phyloP scores from a whole-genome alignment of 805 yeast genomes.

The Ogataea siamensis region DNA sequence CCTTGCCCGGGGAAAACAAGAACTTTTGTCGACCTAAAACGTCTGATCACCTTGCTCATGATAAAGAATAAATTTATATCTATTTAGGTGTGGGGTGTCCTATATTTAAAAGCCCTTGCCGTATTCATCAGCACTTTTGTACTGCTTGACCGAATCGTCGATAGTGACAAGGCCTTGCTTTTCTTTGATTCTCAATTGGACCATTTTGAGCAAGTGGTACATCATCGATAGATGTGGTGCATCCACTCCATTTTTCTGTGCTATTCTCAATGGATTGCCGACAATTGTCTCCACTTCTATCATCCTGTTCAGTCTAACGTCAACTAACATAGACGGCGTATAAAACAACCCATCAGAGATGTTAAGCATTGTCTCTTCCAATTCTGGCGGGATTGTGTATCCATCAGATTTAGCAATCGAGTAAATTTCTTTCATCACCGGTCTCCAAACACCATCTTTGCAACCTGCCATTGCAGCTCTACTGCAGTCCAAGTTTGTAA shows the following conservation, averaged over 20 bases:
- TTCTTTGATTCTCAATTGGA: conserved; percentile 62
- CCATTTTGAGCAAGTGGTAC: conserved; percentile 55
- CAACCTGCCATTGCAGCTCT: conserved; percentile 29
- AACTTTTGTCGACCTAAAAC: conserved; percentile 11
- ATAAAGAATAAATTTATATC: neutral
- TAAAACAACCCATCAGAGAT: conserved; percentile 40
- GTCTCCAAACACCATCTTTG: conserved; percentile 29
- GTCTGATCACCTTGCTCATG: conserved; percentile 4
- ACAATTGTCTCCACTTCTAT: conserved; percentile 43
- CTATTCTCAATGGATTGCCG: conserved; percentile 39
- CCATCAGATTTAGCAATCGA: conserved; percentile 48
- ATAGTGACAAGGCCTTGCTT: conserved; percentile 41
- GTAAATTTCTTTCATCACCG: conserved; percentile 44
- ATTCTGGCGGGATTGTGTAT: conserved; percentile 33
- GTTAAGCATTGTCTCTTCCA: conserved; percentile 35
- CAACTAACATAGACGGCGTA: conserved; percentile 48
- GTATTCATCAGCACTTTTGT: conserved; percentile 14
- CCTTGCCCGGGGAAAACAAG: conserved; percentile 36
- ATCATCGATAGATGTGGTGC: conserved; percentile 59
- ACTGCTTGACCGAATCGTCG: conserved; percentile 20
- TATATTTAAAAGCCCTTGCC: conserved; percentile 22
- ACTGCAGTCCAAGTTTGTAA: conserved; percentile 37
- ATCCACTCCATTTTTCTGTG: conserved; percentile 37
- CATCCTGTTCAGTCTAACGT: conserved; percentile 36
- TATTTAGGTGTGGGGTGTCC: conserved; percentile 1